Base-by-base conservation (phyloP, 352 stramenopile species). In the Globisporangium mamillatum region DNA sequence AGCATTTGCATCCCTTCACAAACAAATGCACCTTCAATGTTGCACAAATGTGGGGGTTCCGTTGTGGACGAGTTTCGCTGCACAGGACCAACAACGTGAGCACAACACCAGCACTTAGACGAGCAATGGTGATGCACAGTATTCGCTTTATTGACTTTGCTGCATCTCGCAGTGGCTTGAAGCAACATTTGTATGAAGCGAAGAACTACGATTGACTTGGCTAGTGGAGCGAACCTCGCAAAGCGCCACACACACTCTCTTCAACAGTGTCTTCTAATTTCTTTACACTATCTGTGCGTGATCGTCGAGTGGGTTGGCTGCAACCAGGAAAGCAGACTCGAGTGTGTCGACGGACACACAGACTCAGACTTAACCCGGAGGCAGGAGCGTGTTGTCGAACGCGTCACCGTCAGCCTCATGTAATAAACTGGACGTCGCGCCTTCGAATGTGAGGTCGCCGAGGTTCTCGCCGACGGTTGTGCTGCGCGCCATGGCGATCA, bases 401-500 rank as follows among this genome's bases (percentile, higher is more conserved):
- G 81, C 81, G 55, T 82, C 83, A 50, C 75, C 73, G 71, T 88
- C 82, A 50, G 81, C 75, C 55, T 91, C 80, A 38, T 89, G 76
- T 75, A 93, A 73, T 65, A 93, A 76, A 63, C 84, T 82, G 59
- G 81, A 75, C n/a, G 85, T 93, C 18, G 85, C 85, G 38, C 85
- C 85, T 67, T 93, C 85, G 54, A 93, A 90, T 29, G 81, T 82
- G 41, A 92, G 63, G 36, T 90, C 81, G 32, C 81, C 81, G 24
- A 93, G 72, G 53, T 80, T 82, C 65, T 93, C 85, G 38, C 73
- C 70, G 48, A 93, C 83, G 53, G 61, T 91, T 65, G 75, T 86
- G 71, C 80, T 92, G 64, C 82, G 76, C 34, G 84, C 88, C 85
- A 93, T 95, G 41, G 88, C 88, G 63, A 95, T 95, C 63, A 95